Conservation (phyloP, 2,329 filamentous ascomycete species). For the Bipolaris cookei region DNA sequence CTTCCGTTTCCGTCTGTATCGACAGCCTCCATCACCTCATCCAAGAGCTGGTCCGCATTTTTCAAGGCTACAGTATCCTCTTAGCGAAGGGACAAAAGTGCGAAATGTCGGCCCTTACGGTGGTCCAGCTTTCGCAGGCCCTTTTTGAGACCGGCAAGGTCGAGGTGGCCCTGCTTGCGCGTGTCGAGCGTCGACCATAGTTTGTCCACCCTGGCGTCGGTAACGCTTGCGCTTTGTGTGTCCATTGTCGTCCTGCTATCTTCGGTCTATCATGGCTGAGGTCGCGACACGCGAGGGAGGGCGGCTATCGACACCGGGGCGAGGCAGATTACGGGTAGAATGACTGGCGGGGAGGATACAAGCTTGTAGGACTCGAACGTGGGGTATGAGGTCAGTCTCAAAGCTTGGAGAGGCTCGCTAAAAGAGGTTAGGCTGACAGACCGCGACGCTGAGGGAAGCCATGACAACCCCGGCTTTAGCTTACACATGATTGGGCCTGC, state of each 20-base stretch:
- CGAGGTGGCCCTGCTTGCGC: conserved; percentile 76
- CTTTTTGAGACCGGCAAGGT: conserved; percentile 82
- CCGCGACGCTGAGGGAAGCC: conserved; percentile 24
- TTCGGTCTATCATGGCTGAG: conserved; percentile 49
- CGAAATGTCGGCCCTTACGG: conserved; percentile 63
- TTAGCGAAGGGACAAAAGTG: conserved; percentile 23
- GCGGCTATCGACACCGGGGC: conserved; percentile 25
- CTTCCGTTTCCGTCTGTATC: conserved; percentile 87
- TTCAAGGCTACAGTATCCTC: conserved; percentile 68
- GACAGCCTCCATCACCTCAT: conserved; percentile 79
- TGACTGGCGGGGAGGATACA: conserved; percentile 22
- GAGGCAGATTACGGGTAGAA: conserved; percentile 32
- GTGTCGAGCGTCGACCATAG: conserved; percentile 86
- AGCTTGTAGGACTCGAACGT: conserved; percentile 33
- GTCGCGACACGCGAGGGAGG: conserved; percentile 30
- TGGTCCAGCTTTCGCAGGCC: conserved; percentile 90
- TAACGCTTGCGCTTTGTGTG: conserved; percentile 76
- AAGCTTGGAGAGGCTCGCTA: conserved; percentile 25
- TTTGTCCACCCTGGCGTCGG: conserved; percentile 80
- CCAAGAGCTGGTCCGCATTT: conserved; percentile 86
- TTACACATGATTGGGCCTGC: conserved; percentile 25
- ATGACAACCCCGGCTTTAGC: conserved; percentile 20
- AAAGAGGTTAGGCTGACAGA: conserved; percentile 32
- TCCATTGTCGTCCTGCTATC: conserved; percentile 64
- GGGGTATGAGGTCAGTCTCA: conserved; percentile 42